Base-by-base conservation (phyloP, 2,329 filamentous ascomycete genomes). In the Talaromyces sp. region DNA sequence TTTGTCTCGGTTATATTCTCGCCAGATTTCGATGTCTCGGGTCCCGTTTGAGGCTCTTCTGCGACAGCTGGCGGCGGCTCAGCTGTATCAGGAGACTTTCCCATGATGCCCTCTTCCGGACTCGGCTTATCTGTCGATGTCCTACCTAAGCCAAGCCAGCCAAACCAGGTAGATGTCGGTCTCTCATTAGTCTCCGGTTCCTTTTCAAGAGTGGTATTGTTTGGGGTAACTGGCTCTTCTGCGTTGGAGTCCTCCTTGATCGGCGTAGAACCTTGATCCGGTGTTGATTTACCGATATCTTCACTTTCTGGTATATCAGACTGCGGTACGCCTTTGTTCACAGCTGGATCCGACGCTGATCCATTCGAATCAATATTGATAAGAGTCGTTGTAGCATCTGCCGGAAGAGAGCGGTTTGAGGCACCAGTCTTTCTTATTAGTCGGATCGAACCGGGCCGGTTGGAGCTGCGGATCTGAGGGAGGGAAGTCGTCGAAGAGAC, bases 361-460 rank as follows among this genome's bases (percentile, higher is more conserved):
- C 76, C 75, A 67, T 79, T 76, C 22, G 79, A 81, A 40, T 77
- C 78, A 61, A 82, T 78, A 69, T 82, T 79, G 60, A 82, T 72
- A 58, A 74, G 75, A 5, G 81, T 82, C 17, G 80, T 82, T 19
- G 79, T 77, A 58, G 77, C 77, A 70, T 78, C 73, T 11, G 77
- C 79, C 13, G 81, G 81, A 31, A 81, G 75, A 13, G 81, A 82
- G 67, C 80, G 76, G 43, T 73, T 79, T 5, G 80, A 80, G 31
- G 68, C 70, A 34, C 76, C 75, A 31, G 74, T 74, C 67, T 77
- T 80, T 65, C 74, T 75, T 3, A 79, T 81, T 64, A 82, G 73
- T 60, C 79, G 77, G n/a, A 81, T 70, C 4, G 79, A 78, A 40
- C 76, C 75, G 34, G 76, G 69, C 64, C 75, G 72, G 45, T 65